These are phyloP conservation scores for Blastocystis sp. DNA, from an alignment of 352 stramenopile species.

Conservation along the genomic window DNA sequence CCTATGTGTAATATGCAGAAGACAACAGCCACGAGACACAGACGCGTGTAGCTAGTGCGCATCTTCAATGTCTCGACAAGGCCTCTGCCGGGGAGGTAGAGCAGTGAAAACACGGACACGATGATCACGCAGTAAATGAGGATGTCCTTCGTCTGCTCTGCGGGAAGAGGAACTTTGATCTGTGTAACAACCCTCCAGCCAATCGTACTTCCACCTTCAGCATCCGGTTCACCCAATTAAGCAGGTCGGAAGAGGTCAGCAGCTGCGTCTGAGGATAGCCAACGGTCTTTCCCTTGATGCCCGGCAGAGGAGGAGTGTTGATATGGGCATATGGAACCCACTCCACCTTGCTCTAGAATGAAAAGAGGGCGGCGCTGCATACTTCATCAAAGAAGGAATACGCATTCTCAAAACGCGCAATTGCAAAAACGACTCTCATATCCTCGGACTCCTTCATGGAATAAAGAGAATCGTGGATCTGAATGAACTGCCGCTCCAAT, in stretches of 20 bases:
- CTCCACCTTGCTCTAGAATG: not conserved
- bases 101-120: slow-evolving; percentile 32
- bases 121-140: not conserved
- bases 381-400: slow-evolving; percentile 22
- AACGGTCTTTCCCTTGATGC: not conserved
- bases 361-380: not conserved
- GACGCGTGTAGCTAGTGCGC: slow-evolving; percentile 7
- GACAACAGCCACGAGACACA: not conserved
- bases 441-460: not conserved
- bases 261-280: not conserved
- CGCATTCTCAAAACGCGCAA: slow-evolving; percentile 17
- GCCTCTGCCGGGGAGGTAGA: slow-evolving; percentile 37
- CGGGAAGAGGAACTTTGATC: not conserved
- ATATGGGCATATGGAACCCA: not conserved
- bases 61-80: not conserved
- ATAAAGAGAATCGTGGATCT: slow-evolving; percentile 33
- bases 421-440: slow-evolving; percentile 43
- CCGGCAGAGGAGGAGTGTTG: not conserved
- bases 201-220: not conserved
- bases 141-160: not conserved
- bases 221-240: slow-evolving; percentile 17
- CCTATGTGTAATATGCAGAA: not conserved
- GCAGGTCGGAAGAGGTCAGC: not conserved
- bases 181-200: not conserved
- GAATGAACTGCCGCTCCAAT: not conserved